Base-by-base conservation (phyloP, 352 stramenopile species). In the Pythium sp. region DNA sequence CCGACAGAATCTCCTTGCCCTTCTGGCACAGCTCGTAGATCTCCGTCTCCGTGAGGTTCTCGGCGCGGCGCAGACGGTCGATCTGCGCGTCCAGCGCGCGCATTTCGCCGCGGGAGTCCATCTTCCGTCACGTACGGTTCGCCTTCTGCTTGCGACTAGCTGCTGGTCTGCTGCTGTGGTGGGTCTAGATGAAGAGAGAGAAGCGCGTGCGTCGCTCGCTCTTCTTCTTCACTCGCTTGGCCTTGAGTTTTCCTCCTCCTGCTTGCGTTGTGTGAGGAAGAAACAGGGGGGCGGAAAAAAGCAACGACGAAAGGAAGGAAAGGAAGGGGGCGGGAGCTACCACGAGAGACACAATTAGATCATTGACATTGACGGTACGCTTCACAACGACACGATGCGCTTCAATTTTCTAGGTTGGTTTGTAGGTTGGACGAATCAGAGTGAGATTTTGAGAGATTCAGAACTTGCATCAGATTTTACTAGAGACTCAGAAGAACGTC, bases 11-110 rank as follows among this genome's bases (percentile, higher is more conserved):
- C 77, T 96, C 89, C 83, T 95, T 95, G 61, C 80, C 87, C 71
- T 95, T 94, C 75, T 94, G 84, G 70, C 91, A 97, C 64, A 97
- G 70, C 72, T 93, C 86, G 67, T 86, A 95, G 71, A 97, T 92
- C 76, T 96, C 90, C 56, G 80, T 93, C 79, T 95, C 89, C 64
- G 83, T 90, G 58, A 97, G 80, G 75, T 94, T 96, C 82, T 97
- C 91, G 32, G 88, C 88, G 62, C 85, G 83, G 54, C 86, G 86
- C 73, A 95, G 67, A 30, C 86, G 88, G 22, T 88, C 83, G 67
- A 95, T 92, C 80, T 95, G 88, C 74, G 85, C 82, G 77, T 95
- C 88, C 65, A 95, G 77, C 77, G 83, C 75, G 79, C 92, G 93
- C 80, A 94, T 93, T 74, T 94, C 87, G 49, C 84, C 84, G 70